A percentile compares a stretch with the other conserved stretches of the same genome.
Conservation (phyloP, 805 yeast species). For the Candida sakaeoensis region DNA sequence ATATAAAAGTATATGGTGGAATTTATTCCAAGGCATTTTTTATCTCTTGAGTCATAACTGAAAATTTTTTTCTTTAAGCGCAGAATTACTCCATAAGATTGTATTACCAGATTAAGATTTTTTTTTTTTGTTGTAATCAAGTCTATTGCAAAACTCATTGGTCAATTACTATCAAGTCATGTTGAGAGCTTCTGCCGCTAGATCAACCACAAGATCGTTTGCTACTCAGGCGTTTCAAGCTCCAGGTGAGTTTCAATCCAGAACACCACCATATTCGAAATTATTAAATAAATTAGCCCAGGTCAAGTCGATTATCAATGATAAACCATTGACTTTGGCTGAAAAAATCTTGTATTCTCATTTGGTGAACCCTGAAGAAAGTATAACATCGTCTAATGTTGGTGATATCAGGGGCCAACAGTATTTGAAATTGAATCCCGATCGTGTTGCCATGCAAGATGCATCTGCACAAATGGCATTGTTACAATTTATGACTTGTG, state of each 20-base stretch:
- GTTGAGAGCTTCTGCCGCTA: slow-evolving; percentile 10
- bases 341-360: slow-evolving; percentile 95
- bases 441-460: slow-evolving; percentile 99
- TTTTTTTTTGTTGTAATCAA: slow-evolving; percentile 7
- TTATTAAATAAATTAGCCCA: slow-evolving; percentile 57
- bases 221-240: slow-evolving; percentile 37
- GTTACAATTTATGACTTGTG: slow-evolving; percentile 96
- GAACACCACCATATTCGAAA: slow-evolving; percentile 87
- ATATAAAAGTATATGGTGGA: no score
- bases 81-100: no score
- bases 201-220: slow-evolving; percentile 15
- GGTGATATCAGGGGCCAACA: slow-evolving; percentile 75
- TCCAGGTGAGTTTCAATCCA: slow-evolving; percentile 59
- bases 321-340: slow-evolving; percentile 83
- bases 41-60: background rate
- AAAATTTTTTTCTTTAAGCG: background rate
- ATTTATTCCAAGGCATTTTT: slow-evolving; percentile 5
- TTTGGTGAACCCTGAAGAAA: slow-evolving; percentile 81
- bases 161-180: slow-evolving; percentile 2
- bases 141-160: slow-evolving; percentile 7
- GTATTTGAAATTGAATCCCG: slow-evolving; percentile 91
- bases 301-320: slow-evolving; percentile 56
- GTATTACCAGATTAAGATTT: slow-evolving; percentile 1
- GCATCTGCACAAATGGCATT: slow-evolving; percentile 99
- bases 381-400: slow-evolving; percentile 50